These are phyloP conservation scores for Fraxinus quadrangulata DNA, from an alignment of 257 asterid species.

Conservation along the genomic window DNA sequence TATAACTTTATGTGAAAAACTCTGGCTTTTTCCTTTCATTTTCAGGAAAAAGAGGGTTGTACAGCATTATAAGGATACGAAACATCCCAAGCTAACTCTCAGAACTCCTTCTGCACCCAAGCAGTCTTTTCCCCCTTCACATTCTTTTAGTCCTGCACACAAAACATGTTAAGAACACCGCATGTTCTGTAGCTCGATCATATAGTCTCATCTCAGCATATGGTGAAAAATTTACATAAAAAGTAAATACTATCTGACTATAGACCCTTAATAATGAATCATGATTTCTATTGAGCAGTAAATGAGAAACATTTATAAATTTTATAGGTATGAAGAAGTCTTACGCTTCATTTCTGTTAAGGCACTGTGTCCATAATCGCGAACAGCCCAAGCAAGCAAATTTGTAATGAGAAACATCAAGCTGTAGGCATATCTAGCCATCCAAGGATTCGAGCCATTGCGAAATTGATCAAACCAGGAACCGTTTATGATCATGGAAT, in stretches of 20 bases:
- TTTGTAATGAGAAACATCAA: slow-evolving; percentile 45
- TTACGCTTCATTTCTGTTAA: slow-evolving; percentile 46
- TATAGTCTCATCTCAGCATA: neutral
- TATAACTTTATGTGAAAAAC: neutral
- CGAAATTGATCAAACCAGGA: slow-evolving; percentile 54
- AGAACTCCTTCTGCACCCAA: slow-evolving; percentile 57
- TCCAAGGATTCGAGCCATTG: slow-evolving; percentile 59
- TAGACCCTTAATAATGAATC: neutral
- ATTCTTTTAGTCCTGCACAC: slow-evolving; percentile 48
- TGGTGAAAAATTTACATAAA: neutral
- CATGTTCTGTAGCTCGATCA: neutral
- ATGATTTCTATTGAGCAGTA: neutral
- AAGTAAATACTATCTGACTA: neutral
- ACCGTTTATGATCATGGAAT: slow-evolving; percentile 40
- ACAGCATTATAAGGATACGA: slow-evolving; percentile 39
- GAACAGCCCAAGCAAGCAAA: slow-evolving; percentile 58
- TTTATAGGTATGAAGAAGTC: neutral
- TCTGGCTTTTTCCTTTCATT: neutral
- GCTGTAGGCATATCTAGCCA: slow-evolving; percentile 57
- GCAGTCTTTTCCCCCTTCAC: slow-evolving; percentile 50
- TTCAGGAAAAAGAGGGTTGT: neutral
- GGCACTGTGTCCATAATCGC: slow-evolving; percentile 45
- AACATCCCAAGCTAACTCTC: slow-evolving; percentile 58
- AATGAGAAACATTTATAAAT: neutral
- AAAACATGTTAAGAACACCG: neutral